A percentile compares a stretch with the other conserved stretches of the same genome.
phyloP scores from a whole-genome alignment of 768 basidiomycete species.

The Dacryopinax spathularia region DNA sequence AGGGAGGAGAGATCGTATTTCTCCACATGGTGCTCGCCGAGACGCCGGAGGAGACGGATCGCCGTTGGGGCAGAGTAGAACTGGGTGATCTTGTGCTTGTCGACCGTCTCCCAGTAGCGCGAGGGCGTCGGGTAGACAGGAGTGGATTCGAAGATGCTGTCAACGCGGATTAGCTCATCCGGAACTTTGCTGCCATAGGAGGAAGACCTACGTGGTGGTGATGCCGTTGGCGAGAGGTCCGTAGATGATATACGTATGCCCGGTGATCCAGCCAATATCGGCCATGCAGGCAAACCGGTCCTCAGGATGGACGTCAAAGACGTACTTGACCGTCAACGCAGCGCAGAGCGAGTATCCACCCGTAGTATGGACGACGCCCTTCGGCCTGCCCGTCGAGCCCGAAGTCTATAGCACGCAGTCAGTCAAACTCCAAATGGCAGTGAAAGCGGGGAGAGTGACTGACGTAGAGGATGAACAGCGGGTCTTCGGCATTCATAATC shows the following conservation, averaged over 20 bases:
- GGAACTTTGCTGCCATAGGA: slow-evolving; percentile 18
- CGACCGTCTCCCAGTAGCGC: slow-evolving; percentile 93
- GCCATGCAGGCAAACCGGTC: slow-evolving; percentile 98
- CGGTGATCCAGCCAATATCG: slow-evolving; percentile 97
- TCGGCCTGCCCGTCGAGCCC: slow-evolving; percentile 89
- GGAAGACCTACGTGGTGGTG: slow-evolving; percentile 37
- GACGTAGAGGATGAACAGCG: slow-evolving; percentile 96
- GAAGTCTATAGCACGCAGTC: slow-evolving; percentile 49
- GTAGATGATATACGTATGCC: slow-evolving; percentile 93
- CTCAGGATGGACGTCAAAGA: slow-evolving; percentile 93
- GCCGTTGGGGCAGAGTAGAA: slow-evolving; percentile 92
- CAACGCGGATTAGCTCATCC: slow-evolving; percentile 19
- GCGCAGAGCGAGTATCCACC: slow-evolving; percentile 76
- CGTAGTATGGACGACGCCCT: slow-evolving; percentile 65
- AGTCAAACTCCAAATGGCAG: slow-evolving; percentile 7
- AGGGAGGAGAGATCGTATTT: slow-evolving; percentile 66
- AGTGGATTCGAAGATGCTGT: slow-evolving; percentile 81
- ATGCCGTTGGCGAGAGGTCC: slow-evolving; percentile 81
- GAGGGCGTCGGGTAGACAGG: slow-evolving; percentile 93
- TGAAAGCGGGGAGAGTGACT: slow-evolving; percentile 23
- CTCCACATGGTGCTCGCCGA: slow-evolving; percentile 77
- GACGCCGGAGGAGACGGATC: slow-evolving; percentile 77
- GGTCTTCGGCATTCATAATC: slow-evolving; percentile 84
- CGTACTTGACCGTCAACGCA: slow-evolving; percentile 85
- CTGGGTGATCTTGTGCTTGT: slow-evolving; percentile 85